phyloP scores from a whole-genome alignment of 176 grass and related monocot species.

The Echinochloa phyllopogon region DNA sequence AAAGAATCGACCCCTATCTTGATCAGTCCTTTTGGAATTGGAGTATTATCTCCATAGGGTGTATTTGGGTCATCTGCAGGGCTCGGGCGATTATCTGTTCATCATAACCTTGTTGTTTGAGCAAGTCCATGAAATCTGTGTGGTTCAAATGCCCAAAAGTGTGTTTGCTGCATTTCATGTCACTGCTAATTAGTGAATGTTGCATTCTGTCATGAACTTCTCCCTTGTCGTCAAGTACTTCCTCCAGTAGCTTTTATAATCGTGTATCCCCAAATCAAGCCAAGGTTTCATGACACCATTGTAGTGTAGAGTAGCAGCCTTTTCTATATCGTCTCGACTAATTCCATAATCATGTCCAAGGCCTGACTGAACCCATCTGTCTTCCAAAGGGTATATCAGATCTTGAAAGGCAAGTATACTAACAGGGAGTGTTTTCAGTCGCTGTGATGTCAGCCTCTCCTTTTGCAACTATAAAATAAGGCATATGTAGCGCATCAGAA shows the following conservation, averaged over 20 bases:
- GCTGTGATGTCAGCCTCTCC: conserved; percentile 44
- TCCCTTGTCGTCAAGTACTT: conserved; percentile 63
- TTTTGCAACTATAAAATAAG: conserved; percentile 50
- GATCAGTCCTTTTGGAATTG: background rate
- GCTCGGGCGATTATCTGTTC: background rate
- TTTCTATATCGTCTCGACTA: conserved; percentile 34
- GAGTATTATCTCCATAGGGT: background rate
- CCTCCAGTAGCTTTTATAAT: conserved; percentile 66
- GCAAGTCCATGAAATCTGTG: background rate
- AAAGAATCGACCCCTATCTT: background rate
- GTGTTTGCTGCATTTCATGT: background rate
- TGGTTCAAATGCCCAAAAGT: conserved; percentile 15
- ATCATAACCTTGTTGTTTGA: background rate
- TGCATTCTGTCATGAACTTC: conserved; percentile 70
- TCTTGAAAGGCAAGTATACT: conserved; percentile 73
- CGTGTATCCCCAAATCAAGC: conserved; percentile 68
- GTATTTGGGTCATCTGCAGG: background rate
- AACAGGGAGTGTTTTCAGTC: conserved; percentile 49
- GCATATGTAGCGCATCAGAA: background rate
- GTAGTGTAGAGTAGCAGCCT: conserved; percentile 57
- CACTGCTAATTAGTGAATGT: conserved; percentile 53
- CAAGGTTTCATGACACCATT: conserved; percentile 89
- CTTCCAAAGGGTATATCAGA: conserved; percentile 64
- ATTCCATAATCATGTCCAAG: conserved; percentile 70
- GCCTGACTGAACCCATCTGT: conserved; percentile 63